phyloP scores from a whole-genome alignment of 371 early-diverging fungal genomes.

The Chytridiales sp. region DNA sequence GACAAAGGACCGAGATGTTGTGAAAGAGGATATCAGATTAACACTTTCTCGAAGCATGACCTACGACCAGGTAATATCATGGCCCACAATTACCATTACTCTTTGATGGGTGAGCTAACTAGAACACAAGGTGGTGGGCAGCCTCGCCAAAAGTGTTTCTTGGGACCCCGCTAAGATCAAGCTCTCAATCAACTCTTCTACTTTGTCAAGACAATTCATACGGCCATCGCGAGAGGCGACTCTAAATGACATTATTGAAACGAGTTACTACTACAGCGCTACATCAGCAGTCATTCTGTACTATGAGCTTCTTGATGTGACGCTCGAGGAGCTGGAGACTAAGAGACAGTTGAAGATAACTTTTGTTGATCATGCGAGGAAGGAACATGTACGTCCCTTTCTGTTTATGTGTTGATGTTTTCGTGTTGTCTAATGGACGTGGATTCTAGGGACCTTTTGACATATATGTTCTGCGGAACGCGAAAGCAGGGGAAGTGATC shows the following conservation, averaged over 20 bases:
- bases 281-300: slow-evolving; percentile 38
- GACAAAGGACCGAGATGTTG: slow-evolving; percentile 33
- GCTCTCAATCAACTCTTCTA: slow-evolving; percentile 38
- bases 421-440: neutral
- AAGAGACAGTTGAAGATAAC: slow-evolving; percentile 58
- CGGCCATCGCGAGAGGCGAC: slow-evolving; percentile 48
- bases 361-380: slow-evolving; percentile 29
- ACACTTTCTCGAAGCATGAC: slow-evolving; percentile 60
- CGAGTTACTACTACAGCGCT: slow-evolving; percentile 11
- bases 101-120: too few relatives aligned
- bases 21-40: slow-evolving; percentile 40
- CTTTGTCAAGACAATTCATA: slow-evolving; percentile 43
- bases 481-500: slow-evolving; percentile 8
- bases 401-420: neutral
- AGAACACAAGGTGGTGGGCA: slow-evolving; percentile 41
- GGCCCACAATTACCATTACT: too few relatives aligned
- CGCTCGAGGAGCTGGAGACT: slow-evolving; percentile 74
- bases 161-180: slow-evolving; percentile 66
- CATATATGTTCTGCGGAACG: slow-evolving; percentile 32
- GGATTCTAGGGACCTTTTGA: slow-evolving; percentile 32
- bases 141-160: slow-evolving; percentile 56
- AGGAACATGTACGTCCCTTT: slow-evolving; percentile 34
- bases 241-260: slow-evolving; percentile 61
- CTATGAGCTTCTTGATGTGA: slow-evolving; percentile 81
- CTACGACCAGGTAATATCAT: slow-evolving; percentile 63